Evolutionary conservation across 1,284 basidiomycete species (phyloP), one percentile per base, ranked within the genome.

Genomic region (Schizopora paradoxa): DNA sequence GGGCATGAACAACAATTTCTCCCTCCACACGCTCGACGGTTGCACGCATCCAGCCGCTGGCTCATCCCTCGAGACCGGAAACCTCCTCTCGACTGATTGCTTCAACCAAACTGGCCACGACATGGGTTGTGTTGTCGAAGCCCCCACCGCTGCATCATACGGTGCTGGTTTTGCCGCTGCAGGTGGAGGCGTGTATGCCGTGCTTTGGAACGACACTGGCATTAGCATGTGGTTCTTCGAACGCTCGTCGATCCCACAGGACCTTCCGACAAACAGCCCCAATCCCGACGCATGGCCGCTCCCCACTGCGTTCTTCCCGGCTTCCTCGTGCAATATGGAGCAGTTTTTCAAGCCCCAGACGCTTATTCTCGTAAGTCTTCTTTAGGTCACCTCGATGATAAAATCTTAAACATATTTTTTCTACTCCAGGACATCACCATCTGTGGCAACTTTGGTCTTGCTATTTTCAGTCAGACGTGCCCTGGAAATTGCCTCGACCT

Each of bases 171-270:
- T 71, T 56, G 68, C 70, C 49, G 53, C 39, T 1, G 56, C 43
- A 5, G 69, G 68, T 10, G 72, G 72, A 3, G 72, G 70, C 2
- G 68, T 70, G 3, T 72, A 64, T 36, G 70, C 65, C 5, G 66
- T 66, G 60, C 56, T 66, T 16, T 73, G 69, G 68, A 62, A 68
- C 46, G 56, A 56, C 11, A 51, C 57, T 23, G 73, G 72, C 0
- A 61, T 76, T 40, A 56, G 57, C 16, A 63, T 74, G 21, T 76
- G 71, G 67, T 65, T 67, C 45, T 71, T 68, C 60, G 56, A 59
- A 22, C 49, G 49, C 4, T n/a, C 18, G 1, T 39, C 41, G 33
- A 48, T 51, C 28, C 49, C 49, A 11, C 19, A 45, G 13, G 49
- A 51, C 36, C 42, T 51, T 16, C 46, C 49, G 0, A 43, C 49